These are phyloP conservation scores for Triticum timopheevii DNA, from an alignment of 176 grass and related monocot species.

Conservation along the genomic window DNA sequence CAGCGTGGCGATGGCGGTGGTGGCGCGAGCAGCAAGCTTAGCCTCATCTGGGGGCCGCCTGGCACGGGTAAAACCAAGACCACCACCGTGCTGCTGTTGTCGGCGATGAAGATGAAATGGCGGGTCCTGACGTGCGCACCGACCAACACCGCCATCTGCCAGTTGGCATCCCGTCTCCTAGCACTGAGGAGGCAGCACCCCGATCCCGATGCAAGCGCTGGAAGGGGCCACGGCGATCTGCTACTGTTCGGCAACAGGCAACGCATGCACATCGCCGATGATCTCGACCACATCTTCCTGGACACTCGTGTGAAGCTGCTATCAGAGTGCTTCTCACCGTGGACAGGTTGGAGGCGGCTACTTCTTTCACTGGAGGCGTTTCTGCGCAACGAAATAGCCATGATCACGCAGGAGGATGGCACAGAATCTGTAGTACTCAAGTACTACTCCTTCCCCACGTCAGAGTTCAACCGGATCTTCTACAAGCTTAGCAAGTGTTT, in stretches of 20 bases:
- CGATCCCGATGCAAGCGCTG: too few relatives aligned
- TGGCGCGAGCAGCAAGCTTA: slow-evolving; percentile 1
- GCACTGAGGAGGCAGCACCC: slow-evolving; percentile 22
- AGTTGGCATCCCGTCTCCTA: slow-evolving; percentile 52
- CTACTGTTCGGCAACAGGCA: slow-evolving; percentile 57
- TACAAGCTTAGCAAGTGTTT: slow-evolving; percentile 21
- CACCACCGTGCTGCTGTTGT: slow-evolving; percentile 35
- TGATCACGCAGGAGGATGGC: background rate
- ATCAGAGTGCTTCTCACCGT: slow-evolving; percentile 21
- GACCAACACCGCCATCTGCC: slow-evolving; percentile 61
- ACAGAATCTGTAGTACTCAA: too few relatives aligned
- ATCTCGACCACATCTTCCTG: slow-evolving; percentile 57
- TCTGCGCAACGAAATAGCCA: background rate
- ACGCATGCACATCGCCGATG: slow-evolving; percentile 19
- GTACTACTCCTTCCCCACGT: too few relatives aligned
- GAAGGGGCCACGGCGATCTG: slow-evolving; percentile 26
- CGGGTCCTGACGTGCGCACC: slow-evolving; percentile 58
- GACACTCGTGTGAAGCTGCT: slow-evolving; percentile 42
- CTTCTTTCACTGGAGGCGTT: slow-evolving; percentile 25
- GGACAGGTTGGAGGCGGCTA: slow-evolving; percentile 41
- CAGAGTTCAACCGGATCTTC: slow-evolving; percentile 14
- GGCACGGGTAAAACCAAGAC: slow-evolving; percentile 85
- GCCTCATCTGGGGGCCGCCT: slow-evolving; percentile 74
- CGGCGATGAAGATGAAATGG: slow-evolving; percentile 20
- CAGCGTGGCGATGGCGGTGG: background rate